Percentiles rank a stretch among this genome's conserved stretches.
These are phyloP conservation scores for Miscanthus lutarioriparius DNA, from an alignment of 176 grass and related monocot species.

Conservation along the genomic window DNA sequence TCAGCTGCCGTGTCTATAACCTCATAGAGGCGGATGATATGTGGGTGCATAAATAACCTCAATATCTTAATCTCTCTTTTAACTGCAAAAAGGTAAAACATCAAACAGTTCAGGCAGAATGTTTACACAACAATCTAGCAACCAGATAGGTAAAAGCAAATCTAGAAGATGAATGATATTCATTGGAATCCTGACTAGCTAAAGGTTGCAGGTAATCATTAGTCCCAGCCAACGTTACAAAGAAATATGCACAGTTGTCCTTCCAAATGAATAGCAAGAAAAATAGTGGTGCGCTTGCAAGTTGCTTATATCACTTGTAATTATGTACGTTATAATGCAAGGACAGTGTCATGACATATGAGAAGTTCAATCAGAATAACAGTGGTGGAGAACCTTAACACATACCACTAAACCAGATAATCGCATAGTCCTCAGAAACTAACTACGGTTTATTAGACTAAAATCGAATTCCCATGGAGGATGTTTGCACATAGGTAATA, in stretches of 20 bases:
- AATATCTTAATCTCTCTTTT: constrained; percentile 79
- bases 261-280: not conserved
- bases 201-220: not conserved
- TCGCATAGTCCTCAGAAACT: not conserved
- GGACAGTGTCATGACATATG: not conserved
- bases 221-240: not conserved
- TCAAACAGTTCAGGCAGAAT: not conserved
- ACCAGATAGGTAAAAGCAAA: not conserved
- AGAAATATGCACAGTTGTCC: not conserved
- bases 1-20: constrained; percentile 64
- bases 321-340: not conserved
- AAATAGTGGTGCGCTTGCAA: not conserved
- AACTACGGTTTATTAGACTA: not conserved
- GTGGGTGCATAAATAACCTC: constrained; percentile 72
- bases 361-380: not conserved
- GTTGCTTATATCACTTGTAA: not conserved
- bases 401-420: not conserved
- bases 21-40: constrained; percentile 83
- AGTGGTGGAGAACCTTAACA: not conserved
- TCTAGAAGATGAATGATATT: not conserved
- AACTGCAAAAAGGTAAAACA: constrained; percentile 40
- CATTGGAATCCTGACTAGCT: not conserved
- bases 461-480: not conserved
- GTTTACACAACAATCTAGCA: not conserved
- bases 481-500: not conserved